Conservation (phyloP, 2,329 filamentous ascomycete species). For the Penicillium paneum region DNA sequence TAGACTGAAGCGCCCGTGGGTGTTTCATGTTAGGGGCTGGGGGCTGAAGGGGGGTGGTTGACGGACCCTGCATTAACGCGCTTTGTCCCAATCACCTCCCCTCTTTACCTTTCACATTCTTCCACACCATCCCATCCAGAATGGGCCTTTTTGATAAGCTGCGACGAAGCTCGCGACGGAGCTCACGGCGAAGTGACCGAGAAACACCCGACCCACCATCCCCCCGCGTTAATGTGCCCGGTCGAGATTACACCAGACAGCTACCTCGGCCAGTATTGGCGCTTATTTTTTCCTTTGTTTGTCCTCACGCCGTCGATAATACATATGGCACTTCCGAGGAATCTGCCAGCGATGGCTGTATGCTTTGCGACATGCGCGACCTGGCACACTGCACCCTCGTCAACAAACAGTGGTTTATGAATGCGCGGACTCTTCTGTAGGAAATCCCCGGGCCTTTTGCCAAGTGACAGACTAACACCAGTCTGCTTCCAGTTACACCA, state of each 20-base stretch:
- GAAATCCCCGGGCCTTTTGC: constrained; percentile 34
- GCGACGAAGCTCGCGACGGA: constrained; percentile 28
- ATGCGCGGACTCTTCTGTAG: constrained; percentile 61
- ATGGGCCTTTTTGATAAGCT: constrained; percentile 35
- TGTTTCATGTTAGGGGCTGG: constrained; percentile 7
- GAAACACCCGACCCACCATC: constrained; percentile 21
- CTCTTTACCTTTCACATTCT: background rate
- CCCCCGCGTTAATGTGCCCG: constrained; percentile 16
- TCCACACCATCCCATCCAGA: constrained; percentile 2
- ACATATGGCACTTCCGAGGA: constrained; percentile 80
- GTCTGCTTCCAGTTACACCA: constrained; percentile 63
- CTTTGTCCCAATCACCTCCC: constrained; percentile 3
- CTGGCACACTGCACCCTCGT: constrained; percentile 75
- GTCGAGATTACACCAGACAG: constrained; percentile 43
- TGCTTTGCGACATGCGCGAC: constrained; percentile 90
- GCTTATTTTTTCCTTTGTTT: constrained; percentile 76
- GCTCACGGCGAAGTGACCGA: constrained; percentile 26
- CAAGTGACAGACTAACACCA: constrained; percentile 8
- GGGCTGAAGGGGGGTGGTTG: background rate
- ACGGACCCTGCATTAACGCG: constrained; percentile 12
- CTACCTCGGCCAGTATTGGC: constrained; percentile 69
- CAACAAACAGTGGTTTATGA: constrained; percentile 66
- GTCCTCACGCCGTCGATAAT: constrained; percentile 75
- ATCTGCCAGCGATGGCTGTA: constrained; percentile 75
- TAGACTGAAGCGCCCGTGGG: background rate